Evolutionary conservation across 371 early-diverging fungal genomes (phyloP).

Genomic region (Rhizopus sp.): DNA sequence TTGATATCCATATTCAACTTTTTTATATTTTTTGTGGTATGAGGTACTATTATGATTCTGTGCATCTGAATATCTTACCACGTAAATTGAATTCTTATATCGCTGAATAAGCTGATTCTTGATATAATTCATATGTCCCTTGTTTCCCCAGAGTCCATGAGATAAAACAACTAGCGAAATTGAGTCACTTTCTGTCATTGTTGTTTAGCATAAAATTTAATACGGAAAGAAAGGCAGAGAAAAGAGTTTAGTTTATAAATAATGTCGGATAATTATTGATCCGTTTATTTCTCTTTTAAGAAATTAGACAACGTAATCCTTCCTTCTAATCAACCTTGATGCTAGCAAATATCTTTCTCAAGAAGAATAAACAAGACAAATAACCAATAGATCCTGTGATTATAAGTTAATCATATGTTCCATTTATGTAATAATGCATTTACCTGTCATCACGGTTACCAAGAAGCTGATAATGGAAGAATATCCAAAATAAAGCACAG

Average conservation of each 20-base stretch:
- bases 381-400: slow-evolving; percentile 70
- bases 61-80: slow-evolving; percentile 26
- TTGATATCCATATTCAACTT: slow-evolving; percentile 60
- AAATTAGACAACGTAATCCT: no score
- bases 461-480: slow-evolving; percentile 76
- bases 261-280: neutral
- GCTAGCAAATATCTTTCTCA: slow-evolving; percentile 78
- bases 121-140: slow-evolving; percentile 55
- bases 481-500: slow-evolving; percentile 92
- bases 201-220: neutral
- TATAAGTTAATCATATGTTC: neutral
- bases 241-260: neutral
- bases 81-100: slow-evolving; percentile 24
- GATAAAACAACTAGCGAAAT: slow-evolving; percentile 51
- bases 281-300: neutral
- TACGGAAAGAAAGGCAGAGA: neutral
- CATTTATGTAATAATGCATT: neutral
- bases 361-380: slow-evolving; percentile 73
- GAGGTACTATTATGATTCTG: neutral
- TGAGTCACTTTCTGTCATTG: neutral
- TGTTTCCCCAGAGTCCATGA: slow-evolving; percentile 73
- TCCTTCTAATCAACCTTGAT: slow-evolving; percentile 77
- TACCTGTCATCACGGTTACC: slow-evolving; percentile 59
- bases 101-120: slow-evolving; percentile 34
- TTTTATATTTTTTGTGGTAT: neutral